phyloP scores from a whole-genome alignment of 2,329 filamentous ascomycete species.

The Diaporthe amygdali region DNA sequence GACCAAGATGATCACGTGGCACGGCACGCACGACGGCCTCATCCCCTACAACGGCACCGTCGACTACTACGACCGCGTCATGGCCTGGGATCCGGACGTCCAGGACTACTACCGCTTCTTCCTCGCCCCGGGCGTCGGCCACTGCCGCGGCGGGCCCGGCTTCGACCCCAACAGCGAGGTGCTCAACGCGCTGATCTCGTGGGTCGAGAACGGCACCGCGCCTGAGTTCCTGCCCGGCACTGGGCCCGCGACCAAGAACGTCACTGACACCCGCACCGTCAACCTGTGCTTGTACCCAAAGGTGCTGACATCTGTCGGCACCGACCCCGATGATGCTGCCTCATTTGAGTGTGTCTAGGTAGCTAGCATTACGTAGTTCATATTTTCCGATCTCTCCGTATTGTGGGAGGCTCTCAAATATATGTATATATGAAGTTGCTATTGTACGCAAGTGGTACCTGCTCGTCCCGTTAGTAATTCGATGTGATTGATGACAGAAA shows the following conservation, averaged over 20 bases:
- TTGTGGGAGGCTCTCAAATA: neutral
- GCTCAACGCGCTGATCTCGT: constrained; percentile 31
- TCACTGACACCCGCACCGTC: neutral
- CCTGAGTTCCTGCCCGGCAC: constrained; percentile 27
- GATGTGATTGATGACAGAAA: neutral
- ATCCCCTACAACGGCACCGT: constrained; percentile 29
- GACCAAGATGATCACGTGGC: constrained; percentile 57
- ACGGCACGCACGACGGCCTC: constrained; percentile 41
- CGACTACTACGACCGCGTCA: constrained; percentile 33
- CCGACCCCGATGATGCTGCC: constrained; percentile 4
- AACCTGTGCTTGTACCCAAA: constrained; percentile 12
- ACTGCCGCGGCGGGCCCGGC: constrained; percentile 36
- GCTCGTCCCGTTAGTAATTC: neutral
- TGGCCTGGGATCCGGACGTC: constrained; percentile 16
- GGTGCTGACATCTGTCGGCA: neutral
- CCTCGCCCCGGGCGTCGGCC: constrained; percentile 35
- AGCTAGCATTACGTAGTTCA: neutral
- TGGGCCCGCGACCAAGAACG: neutral
- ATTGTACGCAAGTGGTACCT: neutral
- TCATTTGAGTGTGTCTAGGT: constrained; percentile 10
- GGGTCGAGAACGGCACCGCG: constrained; percentile 36
- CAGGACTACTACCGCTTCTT: constrained; percentile 38
- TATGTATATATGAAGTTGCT: neutral
- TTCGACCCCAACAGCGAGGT: constrained; percentile 29
- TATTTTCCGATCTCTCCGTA: neutral